Conservation (phyloP, 176 grass and related monocot genomes). For the Microstegium vimineum region DNA sequence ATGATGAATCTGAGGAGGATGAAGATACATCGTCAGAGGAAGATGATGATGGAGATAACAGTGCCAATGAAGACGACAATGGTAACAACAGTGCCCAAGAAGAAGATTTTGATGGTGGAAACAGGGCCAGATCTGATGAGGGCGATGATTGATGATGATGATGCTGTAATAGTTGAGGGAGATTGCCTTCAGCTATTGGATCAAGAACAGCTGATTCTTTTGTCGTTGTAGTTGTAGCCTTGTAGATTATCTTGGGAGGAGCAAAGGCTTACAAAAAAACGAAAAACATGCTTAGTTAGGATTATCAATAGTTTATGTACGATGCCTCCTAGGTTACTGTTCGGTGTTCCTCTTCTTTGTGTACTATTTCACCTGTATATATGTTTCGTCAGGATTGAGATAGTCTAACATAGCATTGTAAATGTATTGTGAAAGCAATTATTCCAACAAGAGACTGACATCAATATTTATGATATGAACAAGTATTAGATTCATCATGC, state of each 20-base stretch:
- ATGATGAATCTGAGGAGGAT: not conserved
- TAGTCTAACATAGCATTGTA: not conserved
- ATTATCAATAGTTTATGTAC: not conserved
- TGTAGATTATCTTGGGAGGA: not conserved
- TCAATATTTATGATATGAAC: not conserved
- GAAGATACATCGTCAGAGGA: not conserved
- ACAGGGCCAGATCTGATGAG: not conserved
- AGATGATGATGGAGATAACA: not conserved
- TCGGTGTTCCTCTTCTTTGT: not conserved
- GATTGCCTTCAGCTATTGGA: not conserved
- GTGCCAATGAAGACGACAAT: not conserved
- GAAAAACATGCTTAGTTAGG: not conserved
- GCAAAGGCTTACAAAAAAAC: not conserved
- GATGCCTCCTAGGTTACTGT: not conserved
- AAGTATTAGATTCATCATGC: too few species aligned
- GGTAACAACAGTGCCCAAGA: not conserved
- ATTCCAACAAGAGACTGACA: not conserved
- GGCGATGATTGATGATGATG: constrained; percentile 12
- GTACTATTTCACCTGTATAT: constrained; percentile 21
- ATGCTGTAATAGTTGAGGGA: not conserved
- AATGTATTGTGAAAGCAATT: not conserved
- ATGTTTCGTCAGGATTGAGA: not conserved
- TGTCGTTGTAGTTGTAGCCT: not conserved
- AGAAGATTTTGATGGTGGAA: not conserved
- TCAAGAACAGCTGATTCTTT: not conserved